phyloP scores from a whole-genome alignment of 2,329 filamentous ascomycete species.

The Rosellinia necatrix region DNA sequence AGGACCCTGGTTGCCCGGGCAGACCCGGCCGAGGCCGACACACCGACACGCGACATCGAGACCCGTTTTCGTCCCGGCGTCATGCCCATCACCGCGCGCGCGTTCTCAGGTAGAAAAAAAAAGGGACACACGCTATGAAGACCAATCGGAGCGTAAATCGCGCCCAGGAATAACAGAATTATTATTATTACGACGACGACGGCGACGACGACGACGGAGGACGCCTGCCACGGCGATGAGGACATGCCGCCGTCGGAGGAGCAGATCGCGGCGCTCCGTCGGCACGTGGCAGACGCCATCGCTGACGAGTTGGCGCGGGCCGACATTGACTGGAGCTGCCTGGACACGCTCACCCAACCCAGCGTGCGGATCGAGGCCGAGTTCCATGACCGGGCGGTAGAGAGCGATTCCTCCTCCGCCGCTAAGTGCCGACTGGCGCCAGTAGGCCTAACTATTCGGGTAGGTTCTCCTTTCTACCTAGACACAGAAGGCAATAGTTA shows the following conservation, averaged over 20 bases:
- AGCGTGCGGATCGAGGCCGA: slow-evolving; percentile 27
- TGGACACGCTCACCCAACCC: slow-evolving; percentile 23
- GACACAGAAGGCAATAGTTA: too few relatives aligned
- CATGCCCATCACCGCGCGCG: too few relatives aligned
- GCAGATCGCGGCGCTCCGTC: slow-evolving; percentile 20
- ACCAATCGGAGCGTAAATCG: too few relatives aligned
- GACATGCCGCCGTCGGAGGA: slow-evolving; percentile 25
- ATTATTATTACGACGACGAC: too few relatives aligned
- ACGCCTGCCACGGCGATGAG: slow-evolving; percentile 7
- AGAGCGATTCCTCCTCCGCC: not conserved
- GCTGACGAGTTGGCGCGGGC: slow-evolving; percentile 24
- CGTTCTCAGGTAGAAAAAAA: too few relatives aligned
- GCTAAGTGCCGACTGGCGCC: not conserved
- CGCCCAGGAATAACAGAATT: too few relatives aligned
- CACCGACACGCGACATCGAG: too few relatives aligned
- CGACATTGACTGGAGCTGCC: slow-evolving; percentile 27
- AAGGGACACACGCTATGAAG: too few relatives aligned
- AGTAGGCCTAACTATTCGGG: slow-evolving; percentile 25
- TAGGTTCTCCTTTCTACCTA: too few relatives aligned
- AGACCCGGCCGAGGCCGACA: slow-evolving; percentile 1
- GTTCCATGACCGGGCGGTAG: slow-evolving; percentile 20
- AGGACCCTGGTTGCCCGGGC: not conserved
- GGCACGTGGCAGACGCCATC: slow-evolving; percentile 25
- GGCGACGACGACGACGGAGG: too few relatives aligned
- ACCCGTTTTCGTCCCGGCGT: too few relatives aligned